Conservation (phyloP, 768 basidiomycete genomes). For the Lyophyllum decastes region DNA sequence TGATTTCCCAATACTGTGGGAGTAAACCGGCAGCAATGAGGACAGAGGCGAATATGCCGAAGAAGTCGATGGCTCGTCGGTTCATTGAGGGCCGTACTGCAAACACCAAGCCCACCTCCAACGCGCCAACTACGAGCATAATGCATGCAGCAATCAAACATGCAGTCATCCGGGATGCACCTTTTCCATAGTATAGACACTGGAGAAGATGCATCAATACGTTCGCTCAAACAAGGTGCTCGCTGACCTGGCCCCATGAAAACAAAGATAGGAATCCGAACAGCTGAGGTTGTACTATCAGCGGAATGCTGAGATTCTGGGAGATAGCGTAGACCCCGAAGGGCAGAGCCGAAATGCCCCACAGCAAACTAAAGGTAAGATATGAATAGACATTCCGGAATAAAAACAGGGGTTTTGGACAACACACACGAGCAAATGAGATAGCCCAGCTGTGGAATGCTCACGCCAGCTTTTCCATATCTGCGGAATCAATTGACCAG, state of each 20-base stretch:
- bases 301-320: conserved; percentile 68
- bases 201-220: conserved; percentile 26
- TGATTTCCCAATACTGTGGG: conserved; percentile 80
- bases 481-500: conserved; percentile 67
- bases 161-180: conserved; percentile 37
- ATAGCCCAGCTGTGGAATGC: conserved; percentile 71
- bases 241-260: conserved; percentile 65
- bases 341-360: conserved; percentile 60
- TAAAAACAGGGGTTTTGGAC: not conserved
- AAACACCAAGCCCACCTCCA: conserved; percentile 63
- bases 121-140: conserved; percentile 48
- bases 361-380: conserved; percentile 45
- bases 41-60: conserved; percentile 63
- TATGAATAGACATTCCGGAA: not conserved
- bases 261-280: conserved; percentile 62
- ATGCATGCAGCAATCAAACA: conserved; percentile 36
- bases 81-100: conserved; percentile 50
- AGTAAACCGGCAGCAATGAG: conserved; percentile 51
- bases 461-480: conserved; percentile 70
- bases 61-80: conserved; percentile 42
- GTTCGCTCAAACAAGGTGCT: conserved; percentile 2
- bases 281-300: conserved; percentile 67
- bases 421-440: conserved; percentile 63
- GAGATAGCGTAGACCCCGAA: conserved; percentile 70
- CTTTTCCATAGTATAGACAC: conserved; percentile 66